Evolutionary conservation across 345 rosid genomes (phyloP).

Genomic region (Gossypium australe): DNA sequence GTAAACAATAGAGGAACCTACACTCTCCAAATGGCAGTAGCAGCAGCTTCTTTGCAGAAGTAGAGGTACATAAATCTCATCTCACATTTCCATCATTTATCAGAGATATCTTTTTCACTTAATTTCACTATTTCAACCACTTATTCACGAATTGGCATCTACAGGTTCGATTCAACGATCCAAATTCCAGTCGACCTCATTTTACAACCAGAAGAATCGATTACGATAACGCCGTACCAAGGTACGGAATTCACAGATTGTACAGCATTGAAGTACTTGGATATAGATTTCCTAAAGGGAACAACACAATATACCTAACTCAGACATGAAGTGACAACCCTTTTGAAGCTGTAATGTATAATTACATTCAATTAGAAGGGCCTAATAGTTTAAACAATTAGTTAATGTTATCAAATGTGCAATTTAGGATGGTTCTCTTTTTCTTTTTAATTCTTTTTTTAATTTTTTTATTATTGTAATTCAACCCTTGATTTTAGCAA

Average conservation of each 20-base stretch:
- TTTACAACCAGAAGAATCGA: conserved; percentile 56
- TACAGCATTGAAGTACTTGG: conserved; percentile 44
- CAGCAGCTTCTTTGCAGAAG: conserved; percentile 50
- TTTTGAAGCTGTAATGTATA: conserved; percentile 15
- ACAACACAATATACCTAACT: conserved; percentile 50
- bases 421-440: no score
- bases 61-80: conserved; percentile 31
- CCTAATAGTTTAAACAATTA: conserved; percentile 21
- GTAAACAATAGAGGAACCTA: conserved; percentile 33
- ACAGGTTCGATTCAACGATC: conserved; percentile 56
- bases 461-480: not conserved
- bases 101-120: not conserved
- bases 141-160: not conserved
- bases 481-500: conserved; percentile 38
- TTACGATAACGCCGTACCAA: conserved; percentile 67
- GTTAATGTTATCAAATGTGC: no score
- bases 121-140: not conserved
- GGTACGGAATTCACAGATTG: conserved; percentile 79
- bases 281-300: conserved; percentile 31
- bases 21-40: conserved; percentile 64
- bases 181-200: conserved; percentile 12
- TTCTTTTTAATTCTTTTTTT: not conserved
- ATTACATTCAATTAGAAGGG: conserved; percentile 56
- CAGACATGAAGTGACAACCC: conserved; percentile 25
- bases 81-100: not conserved